Base-by-base conservation (phyloP, 768 basidiomycete species). In the Suillus lakei region DNA sequence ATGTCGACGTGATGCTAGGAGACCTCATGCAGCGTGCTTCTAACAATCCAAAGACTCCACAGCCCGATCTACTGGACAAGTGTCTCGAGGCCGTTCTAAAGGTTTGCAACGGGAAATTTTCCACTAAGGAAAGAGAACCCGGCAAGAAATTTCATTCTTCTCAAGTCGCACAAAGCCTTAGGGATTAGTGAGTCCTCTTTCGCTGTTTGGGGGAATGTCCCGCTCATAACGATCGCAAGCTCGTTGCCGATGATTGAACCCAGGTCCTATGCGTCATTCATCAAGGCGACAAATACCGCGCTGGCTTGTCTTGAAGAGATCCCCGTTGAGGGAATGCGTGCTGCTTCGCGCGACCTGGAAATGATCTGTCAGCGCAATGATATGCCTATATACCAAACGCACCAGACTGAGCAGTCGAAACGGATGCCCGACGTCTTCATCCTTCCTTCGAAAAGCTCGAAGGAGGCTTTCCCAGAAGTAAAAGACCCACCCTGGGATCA, bases 391-490 rank as follows among this genome's bases (percentile, higher is more conserved):
- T 8, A 3, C n/a, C 62, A 63, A 54, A 12, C 8, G 18, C 62
- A 63, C 32, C 36, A 53, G 18, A 51, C 30, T 8, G 34, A 43
- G 6, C 34, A 38, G 12, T 56, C 62, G 8, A 39, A 26, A 39
- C 39, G 62, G 26, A 63, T 30, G 34, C 51, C 62, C 15, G 62
- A 63, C 28, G n/a, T 63, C 30, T 53, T 63, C 12, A 39, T 63
- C 34, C 23, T 56, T 38, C 51, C 50, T 39, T 55, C n/a, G 21
- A 9, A 15, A 18, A 32, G 41, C 60, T 44, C 28, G 28, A 30
- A 28, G 15, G 8, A 61, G 12, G 41, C 41, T 28, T 61, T 46
- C 41, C 32, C 60, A 23, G 26, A 26, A 10, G 43, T 23, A n/a
- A 21, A 18, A 44, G 7, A 44, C 18, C 21, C 43, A 4, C 43